A percentile compares a stretch with the other conserved stretches of the same genome.
Evolutionary conservation across 225 moss, liverwort and hornwort species (phyloP).

Genomic region (Bryum argenteum): DNA sequence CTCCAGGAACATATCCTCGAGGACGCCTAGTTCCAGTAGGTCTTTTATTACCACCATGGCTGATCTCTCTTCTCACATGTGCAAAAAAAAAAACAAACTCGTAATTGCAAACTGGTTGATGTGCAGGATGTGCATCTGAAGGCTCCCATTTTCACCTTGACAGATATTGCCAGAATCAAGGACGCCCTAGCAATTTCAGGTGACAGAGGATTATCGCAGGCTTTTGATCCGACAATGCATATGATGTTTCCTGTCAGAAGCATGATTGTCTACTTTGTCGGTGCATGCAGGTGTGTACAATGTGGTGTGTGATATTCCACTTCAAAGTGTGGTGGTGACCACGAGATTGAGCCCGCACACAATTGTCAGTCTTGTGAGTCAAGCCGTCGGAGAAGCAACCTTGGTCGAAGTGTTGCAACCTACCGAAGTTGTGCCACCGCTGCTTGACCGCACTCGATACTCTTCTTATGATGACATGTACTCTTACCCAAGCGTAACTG

Average conservation of each 20-base stretch:
- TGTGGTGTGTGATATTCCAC: slow-evolving; percentile 40
- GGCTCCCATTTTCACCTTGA: slow-evolving; percentile 35
- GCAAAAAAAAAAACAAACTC: too few relatives aligned
- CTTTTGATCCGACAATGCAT: too few relatives aligned
- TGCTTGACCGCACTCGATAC: slow-evolving; percentile 22
- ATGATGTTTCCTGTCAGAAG: too few relatives aligned
- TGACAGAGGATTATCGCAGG: background rate
- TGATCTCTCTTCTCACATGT: background rate
- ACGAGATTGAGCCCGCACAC: slow-evolving; percentile 34
- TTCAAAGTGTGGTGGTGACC: slow-evolving; percentile 32
- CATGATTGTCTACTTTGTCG: too few relatives aligned
- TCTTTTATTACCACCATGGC: background rate
- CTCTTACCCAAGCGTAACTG: background rate
- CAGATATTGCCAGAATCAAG: slow-evolving; percentile 42
- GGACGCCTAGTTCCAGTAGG: slow-evolving; percentile 41
- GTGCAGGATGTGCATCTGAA: slow-evolving; percentile 41
- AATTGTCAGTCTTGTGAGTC: slow-evolving; percentile 29
- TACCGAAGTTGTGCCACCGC: background rate
- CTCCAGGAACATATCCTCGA: slow-evolving; percentile 16
- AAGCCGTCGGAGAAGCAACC: slow-evolving; percentile 25
- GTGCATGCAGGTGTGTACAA: slow-evolving; percentile 52
- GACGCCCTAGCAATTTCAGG: slow-evolving; percentile 33
- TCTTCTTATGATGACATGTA: slow-evolving; percentile 35
- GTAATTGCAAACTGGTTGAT: background rate
- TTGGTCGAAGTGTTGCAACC: slow-evolving; percentile 34